These are phyloP conservation scores for Phaeotremella fagi DNA, from an alignment of 768 basidiomycete species.

Conservation along the genomic window DNA sequence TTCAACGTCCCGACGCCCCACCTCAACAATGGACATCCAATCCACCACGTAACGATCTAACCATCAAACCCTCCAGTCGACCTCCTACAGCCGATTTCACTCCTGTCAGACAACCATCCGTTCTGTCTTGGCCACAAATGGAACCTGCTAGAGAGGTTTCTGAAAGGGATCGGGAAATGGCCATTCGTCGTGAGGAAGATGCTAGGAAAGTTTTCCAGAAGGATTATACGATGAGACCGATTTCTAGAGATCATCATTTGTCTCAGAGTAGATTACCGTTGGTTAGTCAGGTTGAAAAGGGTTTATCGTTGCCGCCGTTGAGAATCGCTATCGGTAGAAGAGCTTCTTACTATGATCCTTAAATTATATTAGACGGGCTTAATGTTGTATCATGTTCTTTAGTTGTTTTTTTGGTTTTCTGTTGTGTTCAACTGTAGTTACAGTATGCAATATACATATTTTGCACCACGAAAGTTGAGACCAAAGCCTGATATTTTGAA, in stretches of 20 bases:
- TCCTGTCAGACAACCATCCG: slow-evolving; percentile 1
- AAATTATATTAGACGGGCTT: no score
- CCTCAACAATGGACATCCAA: background rate
- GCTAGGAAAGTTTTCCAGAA: slow-evolving; percentile 6
- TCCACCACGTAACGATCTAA: background rate
- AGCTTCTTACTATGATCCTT: slow-evolving; percentile 9
- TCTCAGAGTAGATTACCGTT: background rate
- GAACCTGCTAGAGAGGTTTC: background rate
- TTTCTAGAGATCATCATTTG: slow-evolving; percentile 5
- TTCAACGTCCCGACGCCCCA: background rate
- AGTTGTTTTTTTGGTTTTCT: background rate
- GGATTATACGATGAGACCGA: slow-evolving; percentile 11
- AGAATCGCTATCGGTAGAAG: slow-evolving; percentile 11
- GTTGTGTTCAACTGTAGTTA: no score
- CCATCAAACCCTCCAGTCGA: background rate
- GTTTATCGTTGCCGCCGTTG: slow-evolving; percentile 15
- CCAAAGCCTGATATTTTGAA: no score
- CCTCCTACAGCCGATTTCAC: background rate
- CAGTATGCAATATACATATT: no score
- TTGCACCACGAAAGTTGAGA: no score
- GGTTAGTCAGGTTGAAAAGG: background rate
- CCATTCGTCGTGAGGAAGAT: background rate
- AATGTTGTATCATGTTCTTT: background rate
- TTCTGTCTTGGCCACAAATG: slow-evolving; percentile 14
- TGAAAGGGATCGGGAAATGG: background rate